These are phyloP conservation scores for Cladophialophora bantiana DNA, from an alignment of 2,329 filamentous ascomycete species.

Conservation along the genomic window DNA sequence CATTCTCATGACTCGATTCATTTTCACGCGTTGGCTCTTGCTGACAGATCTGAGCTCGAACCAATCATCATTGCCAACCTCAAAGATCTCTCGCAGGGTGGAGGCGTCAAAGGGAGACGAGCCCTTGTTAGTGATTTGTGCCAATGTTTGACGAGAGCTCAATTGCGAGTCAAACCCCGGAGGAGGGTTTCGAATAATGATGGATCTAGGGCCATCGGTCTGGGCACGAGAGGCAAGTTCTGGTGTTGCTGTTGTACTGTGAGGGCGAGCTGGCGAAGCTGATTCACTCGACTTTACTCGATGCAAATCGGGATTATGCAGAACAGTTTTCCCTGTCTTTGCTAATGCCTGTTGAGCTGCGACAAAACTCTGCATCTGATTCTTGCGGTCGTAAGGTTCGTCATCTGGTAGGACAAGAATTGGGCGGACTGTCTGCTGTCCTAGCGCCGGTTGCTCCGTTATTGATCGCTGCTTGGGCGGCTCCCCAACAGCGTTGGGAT, in stretches of 20 bases:
- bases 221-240: slow-evolving; percentile 7
- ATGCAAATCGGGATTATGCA: slow-evolving; percentile 38
- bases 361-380: slow-evolving; percentile 39
- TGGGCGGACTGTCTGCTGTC: not conserved
- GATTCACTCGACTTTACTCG: slow-evolving; percentile 21
- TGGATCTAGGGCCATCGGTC: slow-evolving; percentile 1
- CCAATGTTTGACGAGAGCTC: not conserved
- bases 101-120: slow-evolving; percentile 14
- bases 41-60: slow-evolving; percentile 32
- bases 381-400: slow-evolving; percentile 38
- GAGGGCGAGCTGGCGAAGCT: slow-evolving; percentile 7
- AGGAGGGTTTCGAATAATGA: slow-evolving; percentile 18
- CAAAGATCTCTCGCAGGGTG: slow-evolving; percentile 31
- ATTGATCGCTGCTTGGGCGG: not conserved
- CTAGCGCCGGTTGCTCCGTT: not conserved
- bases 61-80: slow-evolving; percentile 32
- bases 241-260: slow-evolving; percentile 8
- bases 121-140: not conserved
- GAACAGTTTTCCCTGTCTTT: slow-evolving; percentile 39
- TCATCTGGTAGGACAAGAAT: slow-evolving; percentile 7
- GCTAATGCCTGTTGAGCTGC: slow-evolving; percentile 37
- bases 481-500: slow-evolving; percentile 11
- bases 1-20: slow-evolving; percentile 30
- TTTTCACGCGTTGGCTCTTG: slow-evolving; percentile 28
- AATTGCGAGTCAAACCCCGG: slow-evolving; percentile 24